Evolutionary conservation across 108 stramenopile genomes (phyloP).

Genomic region (Cyclostephanos tholiformis): DNA sequence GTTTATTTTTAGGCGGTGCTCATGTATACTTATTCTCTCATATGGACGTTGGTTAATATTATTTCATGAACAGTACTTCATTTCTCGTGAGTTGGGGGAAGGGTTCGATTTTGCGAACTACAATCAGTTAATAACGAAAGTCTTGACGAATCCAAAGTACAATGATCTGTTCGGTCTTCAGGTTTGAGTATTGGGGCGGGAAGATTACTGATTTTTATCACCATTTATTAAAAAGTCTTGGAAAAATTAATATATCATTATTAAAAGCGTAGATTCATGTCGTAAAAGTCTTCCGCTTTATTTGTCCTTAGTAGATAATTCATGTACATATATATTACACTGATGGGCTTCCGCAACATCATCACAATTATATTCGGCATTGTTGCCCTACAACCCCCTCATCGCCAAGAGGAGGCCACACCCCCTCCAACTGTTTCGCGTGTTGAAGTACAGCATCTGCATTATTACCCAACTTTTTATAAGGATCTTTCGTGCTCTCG

Average conservation of each 20-base stretch:
- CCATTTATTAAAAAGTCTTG: too few species aligned
- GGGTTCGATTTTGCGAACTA: conserved; percentile 35
- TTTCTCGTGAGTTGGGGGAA: conserved; percentile 33
- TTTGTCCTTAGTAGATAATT: too few species aligned
- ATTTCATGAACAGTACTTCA: conserved; percentile 24
- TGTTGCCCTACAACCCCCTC: conserved; percentile 8
- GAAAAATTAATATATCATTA: too few species aligned
- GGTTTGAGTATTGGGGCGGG: not conserved
- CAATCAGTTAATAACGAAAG: conserved; percentile 43
- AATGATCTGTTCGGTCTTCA: conserved; percentile 22
- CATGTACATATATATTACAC: too few species aligned
- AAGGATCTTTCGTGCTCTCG: conserved; percentile 38
- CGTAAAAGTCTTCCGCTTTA: too few species aligned
- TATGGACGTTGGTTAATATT: not conserved
- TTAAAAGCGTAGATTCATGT: too few species aligned
- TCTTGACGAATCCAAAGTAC: conserved; percentile 40
- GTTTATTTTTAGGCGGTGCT: not conserved
- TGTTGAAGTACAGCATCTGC: conserved; percentile 21
- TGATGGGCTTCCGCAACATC: too few species aligned
- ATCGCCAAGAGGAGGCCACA: conserved; percentile 29
- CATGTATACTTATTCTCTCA: not conserved
- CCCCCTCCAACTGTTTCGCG: conserved; percentile 24
- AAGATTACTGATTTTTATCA: too few species aligned
- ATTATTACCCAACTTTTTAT: conserved; percentile 10
- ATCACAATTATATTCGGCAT: conserved; percentile 13